Evolutionary conservation across 768 basidiomycete species (phyloP), one percentile per base, ranked within the genome.

Genomic region (Kwoniella europaea): DNA sequence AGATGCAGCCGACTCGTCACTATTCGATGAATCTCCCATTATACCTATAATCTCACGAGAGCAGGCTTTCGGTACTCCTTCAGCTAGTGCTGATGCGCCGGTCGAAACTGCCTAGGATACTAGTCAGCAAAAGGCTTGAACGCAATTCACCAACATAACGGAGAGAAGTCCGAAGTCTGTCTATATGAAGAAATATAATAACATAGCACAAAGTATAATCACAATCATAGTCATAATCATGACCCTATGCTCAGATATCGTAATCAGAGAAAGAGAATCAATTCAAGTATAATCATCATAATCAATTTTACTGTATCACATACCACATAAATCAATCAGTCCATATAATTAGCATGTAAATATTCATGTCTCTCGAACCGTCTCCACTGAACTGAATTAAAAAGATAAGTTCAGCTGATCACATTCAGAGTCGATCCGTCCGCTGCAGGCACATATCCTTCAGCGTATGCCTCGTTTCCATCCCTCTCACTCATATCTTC

Each of bases 51-150:
- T 61, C 27, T 61, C 59, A 15, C 46, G 46, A 43, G 59, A 61
- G 13, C 29, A 61, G 20, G 59, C 59, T 27, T 61, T 43, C 59
- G 59, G 59, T 61, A 61, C 59, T 20, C 35, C 59, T 7, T 61
- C 42, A 2, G 42, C 42, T 16, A 61, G 22, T 1, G 59, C 59
- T 27, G 59, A 61, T 43, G 16, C 59, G 4, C 59, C 59, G 10
- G 59, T 43, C 16, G 29, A 61, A 13, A 61, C 59, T n/a, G 59
- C 35, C 46, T 50, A 15, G 46, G 18, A 50, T 15, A 50, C 46
- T 6, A 15, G 15, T 50, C 35, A 35, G 6, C 35, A 35, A 6
- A 35, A 35, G 35, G 7, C 35, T 7, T 35, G 35, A 7, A 35
- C 3, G 35, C 35, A 35, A 35, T 35, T 35, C 35, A 35, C 35